Percentiles rank a stretch among this genome's conserved stretches.
These are phyloP conservation scores for Schrenkiella parvula DNA, from an alignment of 345 rosid species.

Conservation along the genomic window DNA sequence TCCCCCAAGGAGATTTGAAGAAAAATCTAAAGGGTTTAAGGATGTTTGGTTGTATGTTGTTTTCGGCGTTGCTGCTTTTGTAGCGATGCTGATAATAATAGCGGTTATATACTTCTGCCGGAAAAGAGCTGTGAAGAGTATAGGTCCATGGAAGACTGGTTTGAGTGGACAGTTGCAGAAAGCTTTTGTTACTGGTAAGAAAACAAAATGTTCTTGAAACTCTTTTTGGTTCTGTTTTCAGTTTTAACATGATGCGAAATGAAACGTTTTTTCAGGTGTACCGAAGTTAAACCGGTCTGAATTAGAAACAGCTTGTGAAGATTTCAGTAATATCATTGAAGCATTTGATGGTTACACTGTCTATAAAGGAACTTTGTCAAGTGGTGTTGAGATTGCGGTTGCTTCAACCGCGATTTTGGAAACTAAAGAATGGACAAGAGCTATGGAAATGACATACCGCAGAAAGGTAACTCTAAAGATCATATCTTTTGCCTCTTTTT, in stretches of 20 bases:
- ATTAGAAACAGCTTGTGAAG: conserved; percentile 96
- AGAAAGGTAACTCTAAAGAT: conserved; percentile 48
- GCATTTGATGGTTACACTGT: conserved; percentile 50
- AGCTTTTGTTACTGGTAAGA: conserved; percentile 78
- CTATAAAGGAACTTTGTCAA: conserved; percentile 94
- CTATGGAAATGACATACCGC: conserved; percentile 61
- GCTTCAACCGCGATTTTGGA: conserved; percentile 47
- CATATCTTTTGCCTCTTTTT: neutral
- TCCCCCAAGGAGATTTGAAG: conserved; percentile 6
- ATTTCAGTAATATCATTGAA: conserved; percentile 89
- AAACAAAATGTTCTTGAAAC: neutral
- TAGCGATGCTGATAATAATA: conserved; percentile 32
- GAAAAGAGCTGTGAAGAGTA: conserved; percentile 50
- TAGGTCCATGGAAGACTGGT: conserved; percentile 95
- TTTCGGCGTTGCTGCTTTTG: conserved; percentile 36
- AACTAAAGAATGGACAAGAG: conserved; percentile 62
- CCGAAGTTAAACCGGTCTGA: conserved; percentile 86
- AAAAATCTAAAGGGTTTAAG: conserved; percentile 28
- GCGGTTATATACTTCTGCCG: conserved; percentile 39
- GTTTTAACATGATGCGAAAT: neutral
- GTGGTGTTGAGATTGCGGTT: conserved; percentile 97
- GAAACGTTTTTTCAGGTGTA: conserved; percentile 52
- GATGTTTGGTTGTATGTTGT: conserved; percentile 51
- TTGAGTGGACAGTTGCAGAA: conserved; percentile 92
- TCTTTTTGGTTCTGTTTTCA: neutral